Conservation (phyloP, 441 rosid genomes). For the Euphorbia corollata region DNA sequence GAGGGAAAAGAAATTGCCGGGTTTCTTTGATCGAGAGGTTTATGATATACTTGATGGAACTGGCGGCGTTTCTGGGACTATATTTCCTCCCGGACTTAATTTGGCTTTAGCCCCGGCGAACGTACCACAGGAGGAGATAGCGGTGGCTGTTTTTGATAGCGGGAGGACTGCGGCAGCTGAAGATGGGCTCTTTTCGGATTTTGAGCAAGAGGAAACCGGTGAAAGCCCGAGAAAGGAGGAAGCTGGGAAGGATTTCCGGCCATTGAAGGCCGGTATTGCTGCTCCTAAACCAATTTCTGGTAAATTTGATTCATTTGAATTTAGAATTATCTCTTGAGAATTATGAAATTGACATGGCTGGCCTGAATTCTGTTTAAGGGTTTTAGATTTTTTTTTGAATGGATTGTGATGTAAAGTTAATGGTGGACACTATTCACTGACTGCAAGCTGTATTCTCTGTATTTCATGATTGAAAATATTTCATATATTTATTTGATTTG, state of each 20-base stretch:
- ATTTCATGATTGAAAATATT: background rate
- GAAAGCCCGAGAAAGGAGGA: constrained; percentile 40
- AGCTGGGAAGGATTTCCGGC: constrained; percentile 21
- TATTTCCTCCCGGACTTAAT: constrained; percentile 28
- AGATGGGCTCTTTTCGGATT: constrained; percentile 69
- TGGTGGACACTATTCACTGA: background rate
- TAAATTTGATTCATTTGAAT: constrained; percentile 15
- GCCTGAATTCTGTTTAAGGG: background rate
- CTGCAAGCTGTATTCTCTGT: background rate
- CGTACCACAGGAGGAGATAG: constrained; percentile 24
- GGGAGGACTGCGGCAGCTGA: constrained; percentile 57
- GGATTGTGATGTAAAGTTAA: background rate
- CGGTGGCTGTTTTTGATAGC: constrained; percentile 52
- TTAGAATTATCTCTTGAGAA: background rate
- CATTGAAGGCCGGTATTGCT: constrained; percentile 23
- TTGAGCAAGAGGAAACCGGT: constrained; percentile 55
- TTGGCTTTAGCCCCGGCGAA: constrained; percentile 39
- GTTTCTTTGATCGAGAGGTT: constrained; percentile 87
- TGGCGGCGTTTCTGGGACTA: constrained; percentile 22
- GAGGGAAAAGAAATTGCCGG: constrained; percentile 81
- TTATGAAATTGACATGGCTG: constrained; percentile 11
- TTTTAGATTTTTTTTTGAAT: background rate
- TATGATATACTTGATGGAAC: constrained; percentile 70
- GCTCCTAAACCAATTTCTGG: constrained; percentile 48
- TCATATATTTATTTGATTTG: background rate